Conservation (phyloP, 176 grass and related monocot species). For the Carex cristatella region DNA sequence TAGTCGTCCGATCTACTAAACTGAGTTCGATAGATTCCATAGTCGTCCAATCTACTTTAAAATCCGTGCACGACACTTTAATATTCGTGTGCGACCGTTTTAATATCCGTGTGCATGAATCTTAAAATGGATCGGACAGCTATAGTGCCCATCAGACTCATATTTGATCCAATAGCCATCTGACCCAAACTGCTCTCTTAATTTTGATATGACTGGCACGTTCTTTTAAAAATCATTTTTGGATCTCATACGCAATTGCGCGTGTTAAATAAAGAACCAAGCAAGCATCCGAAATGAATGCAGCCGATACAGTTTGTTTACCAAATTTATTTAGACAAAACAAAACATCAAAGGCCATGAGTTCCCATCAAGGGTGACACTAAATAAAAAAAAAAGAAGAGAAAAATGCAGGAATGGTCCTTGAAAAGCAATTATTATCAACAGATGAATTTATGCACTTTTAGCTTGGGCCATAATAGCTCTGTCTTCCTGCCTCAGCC, state of each 20-base stretch:
- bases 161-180: too few species aligned
- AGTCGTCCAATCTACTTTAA: too few species aligned
- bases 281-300: not conserved
- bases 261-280: not conserved
- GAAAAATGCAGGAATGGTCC: not conserved
- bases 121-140: too few species aligned
- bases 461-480: constrained; percentile 25
- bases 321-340: constrained; percentile 20
- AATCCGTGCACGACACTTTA: too few species aligned
- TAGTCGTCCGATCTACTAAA: too few species aligned
- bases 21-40: too few species aligned
- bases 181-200: not conserved
- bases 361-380: constrained; percentile 9
- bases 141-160: too few species aligned
- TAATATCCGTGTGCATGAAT: too few species aligned
- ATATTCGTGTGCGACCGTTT: too few species aligned
- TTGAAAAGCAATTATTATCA: not conserved
- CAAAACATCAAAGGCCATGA: constrained; percentile 8
- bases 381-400: not conserved
- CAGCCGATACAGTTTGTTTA: not conserved
- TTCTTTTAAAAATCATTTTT: not conserved
- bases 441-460: not conserved
- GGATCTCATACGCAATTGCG: not conserved
- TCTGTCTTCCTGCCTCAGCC: constrained; percentile 39
- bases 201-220: not conserved